Conservation (phyloP, 2,329 filamentous ascomycete species). For the Ascocoryne sarcoides region DNA sequence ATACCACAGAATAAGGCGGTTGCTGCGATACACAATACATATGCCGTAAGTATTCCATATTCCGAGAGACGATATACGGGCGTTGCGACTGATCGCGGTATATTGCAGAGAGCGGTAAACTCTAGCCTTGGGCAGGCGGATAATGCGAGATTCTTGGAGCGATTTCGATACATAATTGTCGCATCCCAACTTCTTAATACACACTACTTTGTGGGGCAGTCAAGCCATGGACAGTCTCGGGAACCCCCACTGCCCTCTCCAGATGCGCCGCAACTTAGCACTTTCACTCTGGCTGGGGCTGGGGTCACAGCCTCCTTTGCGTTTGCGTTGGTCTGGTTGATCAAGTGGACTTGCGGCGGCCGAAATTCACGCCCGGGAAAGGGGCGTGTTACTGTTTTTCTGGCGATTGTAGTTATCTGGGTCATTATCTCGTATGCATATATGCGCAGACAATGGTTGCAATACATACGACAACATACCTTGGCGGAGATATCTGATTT, state of each 20-base stretch:
- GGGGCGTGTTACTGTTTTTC: conserved; percentile 41
- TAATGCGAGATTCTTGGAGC: conserved; percentile 78
- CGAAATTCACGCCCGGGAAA: conserved; percentile 42
- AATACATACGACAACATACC: conserved; percentile 66
- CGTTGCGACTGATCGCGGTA: conserved; percentile 17
- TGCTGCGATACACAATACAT: conserved; percentile 39
- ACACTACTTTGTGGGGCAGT: conserved; percentile 44
- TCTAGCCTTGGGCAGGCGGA: conserved; percentile 67
- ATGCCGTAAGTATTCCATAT: conserved; percentile 42
- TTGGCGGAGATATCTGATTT: conserved; percentile 60
- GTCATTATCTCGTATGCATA: conserved; percentile 57
- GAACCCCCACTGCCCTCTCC: conserved; percentile 12
- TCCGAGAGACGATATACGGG: conserved; percentile 4
- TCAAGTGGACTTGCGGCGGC: conserved; percentile 59
- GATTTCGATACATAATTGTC: conserved; percentile 88
- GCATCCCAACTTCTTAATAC: conserved; percentile 81
- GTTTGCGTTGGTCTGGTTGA: conserved; percentile 48
- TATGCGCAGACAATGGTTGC: conserved; percentile 71
- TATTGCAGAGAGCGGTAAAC: conserved; percentile 55
- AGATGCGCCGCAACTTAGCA: conserved; percentile 26
- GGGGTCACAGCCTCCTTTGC: conserved; percentile 54
- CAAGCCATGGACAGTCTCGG: conserved; percentile 16
- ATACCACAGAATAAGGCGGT: conserved; percentile 34
- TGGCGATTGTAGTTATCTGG: conserved; percentile 42
- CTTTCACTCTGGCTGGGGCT: conserved; percentile 55